Evolutionary conservation across 345 rosid genomes (phyloP), one percentile per base, ranked within the genome.

Genomic region (Erodium maritimum): DNA sequence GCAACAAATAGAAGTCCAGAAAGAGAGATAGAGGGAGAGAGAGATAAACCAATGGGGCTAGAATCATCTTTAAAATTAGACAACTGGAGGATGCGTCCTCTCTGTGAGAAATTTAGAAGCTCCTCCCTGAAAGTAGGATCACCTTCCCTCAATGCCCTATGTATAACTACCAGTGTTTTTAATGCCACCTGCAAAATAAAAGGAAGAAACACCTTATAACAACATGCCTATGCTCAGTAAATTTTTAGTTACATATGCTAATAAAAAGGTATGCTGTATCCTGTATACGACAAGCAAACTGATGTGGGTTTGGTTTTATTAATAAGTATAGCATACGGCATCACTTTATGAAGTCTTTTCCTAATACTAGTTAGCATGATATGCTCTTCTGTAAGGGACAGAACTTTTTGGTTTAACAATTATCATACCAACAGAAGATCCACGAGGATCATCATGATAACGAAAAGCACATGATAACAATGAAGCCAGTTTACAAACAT

Each of bases 61-160:
- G 99, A 94, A 77, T 90, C 97, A 80, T 94, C 99, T 78, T 94
- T 94, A 67, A 94, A 90, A 70, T 85, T 87, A 52, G 97, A 87
- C 63, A 94, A 89, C 20, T 90, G 96, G 61, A 94, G 81, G 70
- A 94, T 85, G 21, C 84, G 80, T 29, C 85, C 96, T 77, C 91
- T 84, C 67, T 77, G 90, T 2, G 96, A 88, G 64, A 80, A 87
- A 55, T 77, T 85, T 67, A 90, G 63, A 51, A 94, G 63, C 67
- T 94, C 97, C 73, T 87, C 99, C 77, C 91, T 80, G 67, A 87
- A 87, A 12, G 96, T 85, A 18, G 95, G 95, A 80, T 94, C 96
- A 24, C 99, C 97, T 58, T 94, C 99, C 67, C 97, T 90, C 66
- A 87, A 53, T 58, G 79, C 62, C 64, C 96, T 85, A 67, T 94